A percentile compares a stretch with the other conserved stretches of the same genome.
Conservation (phyloP, 2,329 filamentous ascomycete genomes). For the Paecilomyces sp. region DNA sequence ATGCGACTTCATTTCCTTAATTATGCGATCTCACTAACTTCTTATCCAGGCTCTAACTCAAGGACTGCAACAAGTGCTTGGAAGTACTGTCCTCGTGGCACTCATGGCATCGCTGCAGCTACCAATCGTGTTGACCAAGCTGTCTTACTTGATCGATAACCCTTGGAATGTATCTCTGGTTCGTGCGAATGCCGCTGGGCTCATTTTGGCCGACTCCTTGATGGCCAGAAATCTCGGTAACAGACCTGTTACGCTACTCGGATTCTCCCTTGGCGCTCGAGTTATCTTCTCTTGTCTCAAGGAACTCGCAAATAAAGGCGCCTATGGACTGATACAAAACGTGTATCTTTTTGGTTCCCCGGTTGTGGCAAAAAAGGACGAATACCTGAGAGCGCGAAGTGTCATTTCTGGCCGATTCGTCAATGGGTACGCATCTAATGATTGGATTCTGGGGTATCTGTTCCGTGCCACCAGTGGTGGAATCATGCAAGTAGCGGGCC, state of each 20-base stretch:
- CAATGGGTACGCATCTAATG: slow-evolving; percentile 88
- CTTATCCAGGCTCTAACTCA: slow-evolving; percentile 75
- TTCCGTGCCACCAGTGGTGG: slow-evolving; percentile 92
- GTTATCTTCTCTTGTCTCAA: slow-evolving; percentile 88
- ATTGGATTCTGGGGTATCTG: slow-evolving; percentile 95
- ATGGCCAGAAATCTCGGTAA: slow-evolving; percentile 88
- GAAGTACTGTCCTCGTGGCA: slow-evolving; percentile 76
- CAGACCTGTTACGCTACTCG: slow-evolving; percentile 84
- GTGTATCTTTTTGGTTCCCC: slow-evolving; percentile 93
- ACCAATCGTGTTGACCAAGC: slow-evolving; percentile 86
- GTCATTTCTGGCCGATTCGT: slow-evolving; percentile 89
- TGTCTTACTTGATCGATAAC: slow-evolving; percentile 95
- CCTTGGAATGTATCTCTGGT: slow-evolving; percentile 97
- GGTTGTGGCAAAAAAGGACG: slow-evolving; percentile 83
- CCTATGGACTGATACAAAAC: slow-evolving; percentile 83
- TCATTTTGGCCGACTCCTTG: slow-evolving; percentile 90
- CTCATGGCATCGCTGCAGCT: slow-evolving; percentile 90
- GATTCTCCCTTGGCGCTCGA: slow-evolving; percentile 85
- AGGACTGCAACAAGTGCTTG: slow-evolving; percentile 90
- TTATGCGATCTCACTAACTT: slow-evolving; percentile 12
- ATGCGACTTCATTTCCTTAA: slow-evolving; percentile 22
- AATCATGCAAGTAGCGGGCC: slow-evolving; percentile 78
- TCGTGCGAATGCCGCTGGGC: slow-evolving; percentile 76
- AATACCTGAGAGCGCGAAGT: slow-evolving; percentile 73
- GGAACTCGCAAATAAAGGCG: slow-evolving; percentile 77